Evolutionary conservation across 2,329 filamentous ascomycete species (phyloP).

Genomic region (Colletotrichum ledebouriae): DNA sequence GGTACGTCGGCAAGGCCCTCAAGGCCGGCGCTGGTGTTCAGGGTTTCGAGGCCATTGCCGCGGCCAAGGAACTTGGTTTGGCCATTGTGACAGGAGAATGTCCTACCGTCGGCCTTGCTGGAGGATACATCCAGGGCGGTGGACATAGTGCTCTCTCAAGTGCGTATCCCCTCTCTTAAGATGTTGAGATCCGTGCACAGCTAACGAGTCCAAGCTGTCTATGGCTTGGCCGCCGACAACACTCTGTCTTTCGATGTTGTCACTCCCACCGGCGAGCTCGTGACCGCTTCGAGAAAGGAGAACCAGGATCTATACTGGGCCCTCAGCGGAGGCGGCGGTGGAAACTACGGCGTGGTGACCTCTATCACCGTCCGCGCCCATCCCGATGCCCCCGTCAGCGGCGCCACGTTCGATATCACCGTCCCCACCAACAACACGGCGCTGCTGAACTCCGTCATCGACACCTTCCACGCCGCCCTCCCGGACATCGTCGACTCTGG

Average conservation of each 20-base stretch:
- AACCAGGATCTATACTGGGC: constrained; percentile 76
- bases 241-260: constrained; percentile 71
- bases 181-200: constrained; percentile 49
- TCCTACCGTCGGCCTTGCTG: constrained; percentile 64
- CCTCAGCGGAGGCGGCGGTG: constrained; percentile 63
- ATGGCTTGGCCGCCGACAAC: constrained; percentile 73
- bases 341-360: constrained; percentile 64
- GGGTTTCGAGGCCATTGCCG: constrained; percentile 58
- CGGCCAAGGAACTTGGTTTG: constrained; percentile 56
- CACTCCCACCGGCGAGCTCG: constrained; percentile 62
- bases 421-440: constrained; percentile 61
- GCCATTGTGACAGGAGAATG: constrained; percentile 62
- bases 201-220: constrained; percentile 47
- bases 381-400: constrained; percentile 54
- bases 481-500: constrained; percentile 37
- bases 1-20: constrained; percentile 65
- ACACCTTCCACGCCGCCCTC: constrained; percentile 42
- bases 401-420: constrained; percentile 33
- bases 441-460: constrained; percentile 51
- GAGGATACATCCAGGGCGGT: constrained; percentile 68
- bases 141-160: constrained; percentile 63
- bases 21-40: constrained; percentile 67
- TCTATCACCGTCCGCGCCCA: constrained; percentile 68
- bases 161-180: constrained; percentile 56
- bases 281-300: constrained; percentile 65